A percentile compares a stretch with the other conserved stretches of the same genome.
phyloP scores from a whole-genome alignment of 73 alveolate species.

The Paramecium sonneborni region DNA sequence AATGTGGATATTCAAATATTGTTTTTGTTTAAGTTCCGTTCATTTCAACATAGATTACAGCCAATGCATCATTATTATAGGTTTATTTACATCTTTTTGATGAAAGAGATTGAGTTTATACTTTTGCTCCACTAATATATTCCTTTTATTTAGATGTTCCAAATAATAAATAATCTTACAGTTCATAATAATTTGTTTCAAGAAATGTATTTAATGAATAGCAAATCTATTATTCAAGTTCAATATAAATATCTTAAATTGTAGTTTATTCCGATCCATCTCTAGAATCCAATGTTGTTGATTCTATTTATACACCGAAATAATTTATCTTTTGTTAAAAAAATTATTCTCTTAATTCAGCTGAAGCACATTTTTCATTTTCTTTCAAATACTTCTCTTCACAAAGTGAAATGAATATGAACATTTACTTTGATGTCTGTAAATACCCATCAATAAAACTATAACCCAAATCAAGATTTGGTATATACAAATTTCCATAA shows the following conservation, averaged over 20 bases:
- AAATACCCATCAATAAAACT: neutral
- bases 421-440: neutral
- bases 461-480: neutral
- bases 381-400: neutral
- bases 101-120: too few relatives aligned
- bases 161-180: too few relatives aligned
- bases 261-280: neutral
- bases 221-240: neutral
- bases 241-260: neutral
- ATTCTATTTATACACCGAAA: neutral
- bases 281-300: neutral
- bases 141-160: too few relatives aligned
- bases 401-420: neutral
- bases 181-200: too few relatives aligned
- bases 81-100: too few relatives aligned
- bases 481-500: neutral
- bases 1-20: too few relatives aligned
- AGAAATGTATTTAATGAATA: neutral
- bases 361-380: neutral
- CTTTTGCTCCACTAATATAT: too few relatives aligned
- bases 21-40: too few relatives aligned
- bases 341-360: neutral
- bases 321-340: neutral
- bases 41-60: too few relatives aligned
- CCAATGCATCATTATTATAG: too few relatives aligned